A percentile compares a stretch with the other conserved stretches of the same genome.
Evolutionary conservation across 129 eudicot species (phyloP).

Genomic region (Pittosporum tobira): DNA sequence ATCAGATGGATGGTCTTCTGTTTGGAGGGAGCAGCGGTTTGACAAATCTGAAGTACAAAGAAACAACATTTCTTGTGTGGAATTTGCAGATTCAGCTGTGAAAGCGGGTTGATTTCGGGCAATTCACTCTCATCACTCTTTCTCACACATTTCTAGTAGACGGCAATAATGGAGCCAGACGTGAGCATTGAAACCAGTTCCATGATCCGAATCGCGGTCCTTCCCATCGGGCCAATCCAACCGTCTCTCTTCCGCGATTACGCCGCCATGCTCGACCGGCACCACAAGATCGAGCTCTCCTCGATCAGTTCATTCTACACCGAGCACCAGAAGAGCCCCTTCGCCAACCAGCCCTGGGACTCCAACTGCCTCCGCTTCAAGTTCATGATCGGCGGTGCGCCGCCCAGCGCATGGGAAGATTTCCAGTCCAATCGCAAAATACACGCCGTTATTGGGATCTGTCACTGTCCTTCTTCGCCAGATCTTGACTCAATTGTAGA

Average conservation of each 20-base stretch:
- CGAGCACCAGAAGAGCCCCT: constrained; percentile 82
- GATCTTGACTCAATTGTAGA: constrained; percentile 47
- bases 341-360: constrained; percentile 86
- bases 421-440: constrained; percentile 83
- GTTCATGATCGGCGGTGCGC: constrained; percentile 77
- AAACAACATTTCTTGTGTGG: too few species aligned
- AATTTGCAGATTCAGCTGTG: too few species aligned
- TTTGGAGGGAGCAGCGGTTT: too few species aligned
- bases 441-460: constrained; percentile 69
- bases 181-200: constrained; percentile 85
- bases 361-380: constrained; percentile 65
- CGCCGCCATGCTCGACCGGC: constrained; percentile 57
- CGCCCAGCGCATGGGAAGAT: constrained; percentile 92
- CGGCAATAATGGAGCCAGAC: constrained; percentile 70
- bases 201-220: constrained; percentile 76
- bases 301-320: constrained; percentile 88
- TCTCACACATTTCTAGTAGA: background rate
- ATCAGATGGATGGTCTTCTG: too few species aligned
- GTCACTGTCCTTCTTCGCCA: constrained; percentile 76
- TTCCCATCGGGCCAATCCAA: constrained; percentile 70
- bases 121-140: background rate
- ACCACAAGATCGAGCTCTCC: constrained; percentile 57
- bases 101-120: too few species aligned
- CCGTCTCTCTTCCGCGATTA: constrained; percentile 65
- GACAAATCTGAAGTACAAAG: too few species aligned